Evolutionary conservation across 2,329 filamentous ascomycete genomes (phyloP).

Genomic region (Exophiala dermatitidis): DNA sequence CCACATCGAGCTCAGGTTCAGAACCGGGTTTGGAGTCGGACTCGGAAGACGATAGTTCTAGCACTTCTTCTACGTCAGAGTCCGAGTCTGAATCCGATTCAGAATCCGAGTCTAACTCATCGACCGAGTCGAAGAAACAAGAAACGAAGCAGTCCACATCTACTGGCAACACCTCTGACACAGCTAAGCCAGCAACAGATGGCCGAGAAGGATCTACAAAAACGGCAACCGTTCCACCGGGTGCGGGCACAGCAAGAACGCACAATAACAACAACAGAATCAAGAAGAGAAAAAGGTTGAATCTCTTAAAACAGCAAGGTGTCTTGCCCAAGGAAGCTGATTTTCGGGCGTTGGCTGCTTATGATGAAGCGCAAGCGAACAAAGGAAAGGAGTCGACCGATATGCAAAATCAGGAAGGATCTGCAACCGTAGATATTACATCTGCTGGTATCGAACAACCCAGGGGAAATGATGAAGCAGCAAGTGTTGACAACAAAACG

Average conservation of each 20-base stretch:
- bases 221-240: constrained; percentile 34
- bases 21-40: constrained; percentile 29
- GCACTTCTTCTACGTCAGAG: constrained; percentile 29
- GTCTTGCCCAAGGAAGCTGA: constrained; percentile 46
- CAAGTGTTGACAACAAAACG: background rate
- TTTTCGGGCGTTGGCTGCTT: constrained; percentile 28
- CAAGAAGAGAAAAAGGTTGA: constrained; percentile 44
- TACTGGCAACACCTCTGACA: background rate
- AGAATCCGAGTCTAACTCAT: constrained; percentile 39
- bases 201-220: constrained; percentile 8
- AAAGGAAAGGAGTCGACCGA: constrained; percentile 43
- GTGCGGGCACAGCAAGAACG: constrained; percentile 46
- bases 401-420: constrained; percentile 38
- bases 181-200: constrained; percentile 4
- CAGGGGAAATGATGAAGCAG: background rate
- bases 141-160: background rate
- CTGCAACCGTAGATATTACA: constrained; percentile 16
- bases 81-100: constrained; percentile 33
- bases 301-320: constrained; percentile 48
- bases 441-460: background rate
- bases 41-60: constrained; percentile 10
- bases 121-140: constrained; percentile 9
- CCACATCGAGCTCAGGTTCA: constrained; percentile 8
- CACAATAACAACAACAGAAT: constrained; percentile 50
- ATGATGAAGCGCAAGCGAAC: constrained; percentile 23